Evolutionary conservation across 176 grass and related monocot species (phyloP), one percentile per base, ranked within the genome.

Genomic region (Tillandsia leiboldiana): DNA sequence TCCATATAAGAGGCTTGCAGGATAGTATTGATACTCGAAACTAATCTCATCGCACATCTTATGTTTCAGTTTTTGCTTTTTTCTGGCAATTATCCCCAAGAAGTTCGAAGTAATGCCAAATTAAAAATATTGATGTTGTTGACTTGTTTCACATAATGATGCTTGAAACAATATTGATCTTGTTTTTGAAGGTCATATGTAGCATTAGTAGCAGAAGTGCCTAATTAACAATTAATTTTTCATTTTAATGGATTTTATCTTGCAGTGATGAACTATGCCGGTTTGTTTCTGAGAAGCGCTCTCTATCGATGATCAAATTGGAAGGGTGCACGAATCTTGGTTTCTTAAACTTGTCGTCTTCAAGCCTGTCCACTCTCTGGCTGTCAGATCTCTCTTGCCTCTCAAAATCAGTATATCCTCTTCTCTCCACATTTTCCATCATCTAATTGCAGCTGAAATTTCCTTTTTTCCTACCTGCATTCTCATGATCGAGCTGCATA

Each of bases 271-370:
- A 85, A 62, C 70, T 99, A 64, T 70, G 67, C 23, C 87, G 80
- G 66, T 86, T 90, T 87, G 81, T 99, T 81, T 81, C 63, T 10
- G 87, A 93, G 79, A 88, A 83, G 68, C 74, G 70, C 17, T 83
- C 50, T 68, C 86, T 97, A 4, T 77, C 89, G 29, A 79, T 83
- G 79, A 70, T 99, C 13, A 99, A 87, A 81, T 12, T 90, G 4
- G 84, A 93, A 67, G 63, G 79, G 26, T 93, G 89, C 61, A 72
- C 73, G n/a, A 82, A 75, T 80, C 80, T 93, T 67, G 84, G 72
- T 51, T 87, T 83, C 78, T 76, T 99, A 66, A 99, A 86, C 73
- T 62, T 93, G 76, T 77, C 68, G 58, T 99, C 87, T 27, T 79
- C 80, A 66, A 88, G 84, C 64, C 79, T 93, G 52, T 79, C 79